A percentile compares a stretch with the other conserved stretches of the same genome.
These are phyloP conservation scores for Neonectria sp. DNA, from an alignment of 2,329 filamentous ascomycete genomes.

Conservation along the genomic window DNA sequence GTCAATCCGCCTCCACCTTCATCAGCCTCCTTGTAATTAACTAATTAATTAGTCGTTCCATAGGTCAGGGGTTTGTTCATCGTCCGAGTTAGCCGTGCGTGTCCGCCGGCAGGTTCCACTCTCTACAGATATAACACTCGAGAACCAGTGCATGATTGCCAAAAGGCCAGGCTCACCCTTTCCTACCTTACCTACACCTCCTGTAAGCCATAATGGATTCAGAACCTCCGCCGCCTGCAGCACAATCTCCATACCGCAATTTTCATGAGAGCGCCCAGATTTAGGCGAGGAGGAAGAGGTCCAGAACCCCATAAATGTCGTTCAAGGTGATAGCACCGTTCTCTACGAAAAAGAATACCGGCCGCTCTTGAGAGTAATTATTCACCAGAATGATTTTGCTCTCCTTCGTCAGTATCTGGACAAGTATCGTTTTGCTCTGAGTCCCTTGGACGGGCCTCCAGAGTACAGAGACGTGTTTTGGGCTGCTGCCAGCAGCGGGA, in stretches of 20 bases:
- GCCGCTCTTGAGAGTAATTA: background rate
- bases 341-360: conserved; percentile 1
- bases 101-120: too few species aligned
- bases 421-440: background rate
- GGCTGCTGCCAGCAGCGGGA: background rate
- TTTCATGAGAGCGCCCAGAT: background rate
- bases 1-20: too few species aligned
- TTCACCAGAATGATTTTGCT: conserved; percentile 2
- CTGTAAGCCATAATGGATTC: background rate
- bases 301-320: background rate
- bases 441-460: background rate
- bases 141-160: too few species aligned
- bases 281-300: background rate
- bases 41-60: too few species aligned
- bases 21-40: too few species aligned
- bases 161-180: too few species aligned
- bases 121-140: too few species aligned
- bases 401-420: conserved; percentile 5
- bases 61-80: too few species aligned
- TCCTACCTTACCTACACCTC: too few species aligned
- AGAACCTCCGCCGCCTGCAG: background rate
- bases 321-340: conserved; percentile 5
- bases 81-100: too few species aligned
- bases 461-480: conserved; percentile 6
- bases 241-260: background rate